phyloP scores from a whole-genome alignment of 2,329 filamentous ascomycete species.

The Fusarium equiseti region DNA sequence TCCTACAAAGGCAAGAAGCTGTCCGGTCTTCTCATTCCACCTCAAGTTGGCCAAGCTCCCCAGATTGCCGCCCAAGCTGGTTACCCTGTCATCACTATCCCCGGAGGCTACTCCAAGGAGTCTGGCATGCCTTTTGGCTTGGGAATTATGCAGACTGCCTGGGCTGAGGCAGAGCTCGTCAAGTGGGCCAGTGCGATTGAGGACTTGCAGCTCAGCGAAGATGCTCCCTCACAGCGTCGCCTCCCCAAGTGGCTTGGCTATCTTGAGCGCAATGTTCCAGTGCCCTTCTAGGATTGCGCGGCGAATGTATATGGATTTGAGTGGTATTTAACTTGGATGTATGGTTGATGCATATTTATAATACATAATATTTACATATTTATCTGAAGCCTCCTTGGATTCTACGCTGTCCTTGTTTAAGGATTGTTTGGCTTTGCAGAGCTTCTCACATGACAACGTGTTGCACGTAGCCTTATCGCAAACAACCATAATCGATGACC shows the following conservation, averaged over 20 bases:
- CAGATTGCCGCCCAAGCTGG: constrained; percentile 81
- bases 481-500: too few species aligned
- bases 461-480: too few species aligned
- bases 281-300: constrained; percentile 43
- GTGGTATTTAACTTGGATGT: not conserved
- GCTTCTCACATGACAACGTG: too few species aligned
- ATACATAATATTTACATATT: not conserved
- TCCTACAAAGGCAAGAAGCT: constrained; percentile 60
- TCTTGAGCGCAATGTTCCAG: constrained; percentile 59
- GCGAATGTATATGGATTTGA: too few species aligned
- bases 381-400: too few species aligned
- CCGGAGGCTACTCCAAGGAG: constrained; percentile 67
- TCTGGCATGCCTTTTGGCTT: constrained; percentile 72
- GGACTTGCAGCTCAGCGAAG: constrained; percentile 62
- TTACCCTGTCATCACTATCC: constrained; percentile 78
- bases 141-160: constrained; percentile 70
- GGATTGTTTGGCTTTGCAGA: too few species aligned
- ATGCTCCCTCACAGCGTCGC: constrained; percentile 60
- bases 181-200: constrained; percentile 74
- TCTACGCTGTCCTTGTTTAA: too few species aligned
- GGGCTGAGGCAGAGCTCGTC: constrained; percentile 68
- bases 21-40: constrained; percentile 74
- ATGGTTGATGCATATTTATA: not conserved
- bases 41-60: constrained; percentile 74
- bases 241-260: constrained; percentile 67